Evolutionary conservation across 495 filamentous ascomycete genomes (phyloP), one percentile per base, ranked within the genome.

Genomic region (Trypethelium eluteriae): DNA sequence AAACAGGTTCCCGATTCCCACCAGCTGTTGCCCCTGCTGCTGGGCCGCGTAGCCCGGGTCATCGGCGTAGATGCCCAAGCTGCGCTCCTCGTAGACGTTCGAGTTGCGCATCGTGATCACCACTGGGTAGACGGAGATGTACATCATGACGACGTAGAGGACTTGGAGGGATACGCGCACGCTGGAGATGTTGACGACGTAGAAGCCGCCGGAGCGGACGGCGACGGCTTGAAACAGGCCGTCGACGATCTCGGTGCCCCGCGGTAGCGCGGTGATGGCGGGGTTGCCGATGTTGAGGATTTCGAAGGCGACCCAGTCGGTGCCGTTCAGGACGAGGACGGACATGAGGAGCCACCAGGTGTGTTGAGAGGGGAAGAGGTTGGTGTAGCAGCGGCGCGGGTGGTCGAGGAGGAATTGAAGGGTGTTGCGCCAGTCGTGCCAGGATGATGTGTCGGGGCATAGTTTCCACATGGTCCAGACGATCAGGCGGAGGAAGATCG

Each of bases 91-190:
- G 66, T 80, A 80, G 35, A 79, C 73, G 69, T 80, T 80, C 34
- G 70, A 74, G 69, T 78, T 79, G 50, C 78, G 76, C 68, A 80
- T 79, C 12, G 78, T 83, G 67, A 88, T 87, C 6, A 83, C 84
- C 39, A 88, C 84, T 6, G 86, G 86, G 69, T 82, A 87, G 56
- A 82, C 84, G 36, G 80, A 83, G 46, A 88, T 85, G 75, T 93
- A 96, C 90, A 95, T 96, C 91, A 94, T 95, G 35, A 93, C 83
- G n/a, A 92, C 85, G 74, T 96, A 96, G 34, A 94, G 79, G 16
- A 92, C 82, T 68, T 92, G 88, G 1, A 95, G 78, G 2, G 86
- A 86, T 64, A 91, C 87, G 35, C 86, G 87, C 4, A 93, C 78
- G 32, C 80, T 79, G 12, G 89, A 73, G 49, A 96, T 91, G 3